phyloP scores from a whole-genome alignment of 164 flowering plant genomes.

The Vitis vinifera region ASM3070453v1 NC_081816.1:24061001-24061500 shows the following conservation, averaged over 20 bases:
- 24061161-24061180: conserved; percentile 99
- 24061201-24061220: conserved; percentile 87
- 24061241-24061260: conserved; percentile 89
- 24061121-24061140: background rate
- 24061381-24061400: conserved; percentile 85
- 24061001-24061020: no score
- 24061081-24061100: no score
- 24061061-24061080: no score
- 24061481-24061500: background rate
- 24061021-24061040: no score
- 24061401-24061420: conserved; percentile 85
- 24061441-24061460: conserved; percentile 42
- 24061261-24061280: conserved; percentile 99
- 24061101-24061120: no score
- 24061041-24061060: no score
- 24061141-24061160: conserved; percentile 84
- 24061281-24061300: conserved; percentile 92
- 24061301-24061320: conserved; percentile 13
- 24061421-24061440: conserved; percentile 76
- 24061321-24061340: background rate
- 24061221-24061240: conserved; percentile 84
- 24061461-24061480: conserved; percentile 1
- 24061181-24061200: conserved; percentile 98
- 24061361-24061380: conserved; percentile 99
- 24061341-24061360: conserved; percentile 38